These are phyloP conservation scores for Physcomitrium patens DNA, from an alignment of 225 moss, liverwort and hornwort species.

Conservation along the genomic window DNA sequence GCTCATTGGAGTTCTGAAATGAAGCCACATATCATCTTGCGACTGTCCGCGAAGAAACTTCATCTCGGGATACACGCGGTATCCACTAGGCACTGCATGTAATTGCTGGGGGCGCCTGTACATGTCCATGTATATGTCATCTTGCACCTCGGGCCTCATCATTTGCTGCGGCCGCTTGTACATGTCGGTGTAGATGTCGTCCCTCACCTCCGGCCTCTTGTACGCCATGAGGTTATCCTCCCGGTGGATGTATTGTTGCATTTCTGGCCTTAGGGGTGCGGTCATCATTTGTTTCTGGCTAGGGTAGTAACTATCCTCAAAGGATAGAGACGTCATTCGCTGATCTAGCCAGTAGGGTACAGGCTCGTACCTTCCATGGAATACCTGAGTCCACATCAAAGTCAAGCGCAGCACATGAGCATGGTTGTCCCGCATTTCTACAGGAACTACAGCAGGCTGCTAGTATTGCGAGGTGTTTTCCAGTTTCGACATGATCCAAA, in stretches of 20 bases:
- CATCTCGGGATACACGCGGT: constrained; percentile 14
- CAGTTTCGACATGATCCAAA: too few species aligned
- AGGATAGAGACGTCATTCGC: constrained; percentile 29
- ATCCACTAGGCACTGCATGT: neutral
- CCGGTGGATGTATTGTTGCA: constrained; percentile 20
- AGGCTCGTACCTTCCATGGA: constrained; percentile 31
- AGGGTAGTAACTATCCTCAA: neutral
- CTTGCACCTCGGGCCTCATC: too few species aligned
- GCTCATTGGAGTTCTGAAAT: constrained; percentile 5
- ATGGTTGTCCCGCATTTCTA: too few species aligned
- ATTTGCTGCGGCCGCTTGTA: too few species aligned
- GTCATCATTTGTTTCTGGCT: constrained; percentile 21
- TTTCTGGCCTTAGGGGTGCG: constrained; percentile 10
- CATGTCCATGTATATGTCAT: constrained; percentile 20
- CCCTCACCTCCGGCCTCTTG: constrained; percentile 13
- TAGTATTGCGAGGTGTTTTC: too few species aligned
- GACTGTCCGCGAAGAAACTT: neutral
- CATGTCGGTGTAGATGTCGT: neutral
- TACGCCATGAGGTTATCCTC: neutral
- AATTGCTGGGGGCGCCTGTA: constrained; percentile 9
- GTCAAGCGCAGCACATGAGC: too few species aligned
- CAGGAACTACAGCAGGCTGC: too few species aligned
- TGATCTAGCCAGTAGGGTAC: constrained; percentile 39
- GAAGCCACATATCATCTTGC: constrained; percentile 23
- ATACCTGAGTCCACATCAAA: constrained; percentile 18